phyloP scores from a whole-genome alignment of 2,329 filamentous ascomycete genomes.

The Fusarium nisikadoi region DNA sequence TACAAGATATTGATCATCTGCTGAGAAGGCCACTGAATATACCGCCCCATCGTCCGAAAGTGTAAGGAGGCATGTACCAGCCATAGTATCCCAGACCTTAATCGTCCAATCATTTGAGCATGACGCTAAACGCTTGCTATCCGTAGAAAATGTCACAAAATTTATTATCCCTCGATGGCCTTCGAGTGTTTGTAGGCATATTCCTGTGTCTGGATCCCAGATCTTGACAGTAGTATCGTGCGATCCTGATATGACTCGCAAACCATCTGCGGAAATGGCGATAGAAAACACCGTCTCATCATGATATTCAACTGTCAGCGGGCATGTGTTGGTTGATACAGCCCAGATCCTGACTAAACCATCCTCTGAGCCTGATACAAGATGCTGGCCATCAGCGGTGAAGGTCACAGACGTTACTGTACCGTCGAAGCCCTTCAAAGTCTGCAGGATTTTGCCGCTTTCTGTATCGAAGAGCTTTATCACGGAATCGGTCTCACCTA shows the following conservation, averaged over 20 bases:
- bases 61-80: neutral
- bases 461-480: fast-evolving
- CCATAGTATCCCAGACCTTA: fast-evolving
- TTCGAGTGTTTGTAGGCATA: fast-evolving
- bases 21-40: fast-evolving
- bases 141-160: fast-evolving
- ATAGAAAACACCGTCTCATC: fast-evolving
- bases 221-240: fast-evolving
- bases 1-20: neutral
- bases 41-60: fast-evolving
- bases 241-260: fast-evolving
- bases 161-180: fast-evolving
- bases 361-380: fast-evolving
- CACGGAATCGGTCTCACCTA: fast-evolving
- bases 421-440: fast-evolving
- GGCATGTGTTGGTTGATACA: fast-evolving
- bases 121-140: fast-evolving
- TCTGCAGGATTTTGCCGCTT: fast-evolving
- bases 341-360: neutral
- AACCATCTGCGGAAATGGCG: fast-evolving
- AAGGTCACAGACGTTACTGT: fast-evolving
- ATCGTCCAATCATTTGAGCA: fast-evolving
- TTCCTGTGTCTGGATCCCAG: fast-evolving
- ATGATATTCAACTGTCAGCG: fast-evolving
- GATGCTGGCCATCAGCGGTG: fast-evolving